Evolutionary conservation across 306 rosid genomes (phyloP).

Genomic region (Sindora glabra): DNA sequence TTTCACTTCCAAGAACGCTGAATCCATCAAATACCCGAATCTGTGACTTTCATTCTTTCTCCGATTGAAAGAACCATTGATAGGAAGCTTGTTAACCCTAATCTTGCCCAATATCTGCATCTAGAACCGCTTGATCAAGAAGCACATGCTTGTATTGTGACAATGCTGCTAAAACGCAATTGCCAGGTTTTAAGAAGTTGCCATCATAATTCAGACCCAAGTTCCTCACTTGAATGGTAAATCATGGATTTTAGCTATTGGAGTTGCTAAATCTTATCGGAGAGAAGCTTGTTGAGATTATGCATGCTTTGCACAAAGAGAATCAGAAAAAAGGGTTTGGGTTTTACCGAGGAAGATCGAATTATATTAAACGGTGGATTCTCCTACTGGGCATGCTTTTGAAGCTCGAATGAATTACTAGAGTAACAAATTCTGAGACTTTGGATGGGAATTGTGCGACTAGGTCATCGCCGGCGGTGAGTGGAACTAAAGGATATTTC

Average conservation of each 20-base stretch:
- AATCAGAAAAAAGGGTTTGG: background rate
- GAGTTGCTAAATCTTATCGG: background rate
- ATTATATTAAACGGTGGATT: background rate
- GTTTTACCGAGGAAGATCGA: background rate
- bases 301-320: too few relatives aligned
- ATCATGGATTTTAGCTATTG: too few relatives aligned
- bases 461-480: slow-evolving; percentile 2
- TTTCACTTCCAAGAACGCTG: too few relatives aligned
- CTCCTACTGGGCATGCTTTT: background rate
- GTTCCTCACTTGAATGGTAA: too few relatives aligned
- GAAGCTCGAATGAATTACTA: slow-evolving; percentile 1
- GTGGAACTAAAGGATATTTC: background rate
- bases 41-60: background rate
- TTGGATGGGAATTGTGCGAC: background rate
- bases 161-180: too few relatives aligned
- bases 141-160: background rate
- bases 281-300: too few relatives aligned
- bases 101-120: too few relatives aligned
- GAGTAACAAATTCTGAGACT: background rate
- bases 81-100: background rate
- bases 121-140: too few relatives aligned
- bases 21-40: too few relatives aligned
- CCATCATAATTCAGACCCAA: too few relatives aligned
- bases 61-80: slow-evolving; percentile 6
- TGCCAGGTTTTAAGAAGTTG: too few relatives aligned